phyloP scores from a whole-genome alignment of 345 rosid genomes.

The Populus ilicifolia region DNA sequence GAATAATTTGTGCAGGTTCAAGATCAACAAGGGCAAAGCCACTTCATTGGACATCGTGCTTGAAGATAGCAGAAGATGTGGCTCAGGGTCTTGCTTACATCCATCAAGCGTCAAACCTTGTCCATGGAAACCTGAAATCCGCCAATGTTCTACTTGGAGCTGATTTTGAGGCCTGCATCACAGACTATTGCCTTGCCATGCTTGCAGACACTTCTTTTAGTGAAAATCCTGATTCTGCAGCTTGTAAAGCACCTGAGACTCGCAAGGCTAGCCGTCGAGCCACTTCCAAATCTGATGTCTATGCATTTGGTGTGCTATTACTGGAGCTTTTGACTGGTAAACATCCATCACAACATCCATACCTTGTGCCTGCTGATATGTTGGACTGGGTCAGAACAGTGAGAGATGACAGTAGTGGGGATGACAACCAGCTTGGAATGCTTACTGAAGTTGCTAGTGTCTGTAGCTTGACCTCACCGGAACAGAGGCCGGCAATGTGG shows the following conservation, averaged over 20 bases:
- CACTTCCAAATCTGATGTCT: slow-evolving; percentile 73
- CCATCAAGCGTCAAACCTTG: slow-evolving; percentile 74
- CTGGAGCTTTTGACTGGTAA: slow-evolving; percentile 84
- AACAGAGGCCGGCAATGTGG: slow-evolving; percentile 87
- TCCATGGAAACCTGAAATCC: slow-evolving; percentile 86
- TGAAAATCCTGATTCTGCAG: slow-evolving; percentile 64
- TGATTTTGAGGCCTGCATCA: slow-evolving; percentile 88
- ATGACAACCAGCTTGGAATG: slow-evolving; percentile 63
- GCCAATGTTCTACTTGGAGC: slow-evolving; percentile 80
- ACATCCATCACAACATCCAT: slow-evolving; percentile 75
- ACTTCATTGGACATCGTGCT: slow-evolving; percentile 93
- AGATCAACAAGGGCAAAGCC: slow-evolving; percentile 83
- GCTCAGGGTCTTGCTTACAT: slow-evolving; percentile 84
- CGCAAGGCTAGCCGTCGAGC: slow-evolving; percentile 56
- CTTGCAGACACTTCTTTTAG: slow-evolving; percentile 53
- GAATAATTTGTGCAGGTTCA: slow-evolving; percentile 52
- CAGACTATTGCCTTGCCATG: slow-evolving; percentile 72
- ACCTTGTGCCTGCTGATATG: slow-evolving; percentile 68
- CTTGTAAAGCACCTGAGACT: slow-evolving; percentile 75
- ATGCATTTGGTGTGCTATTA: slow-evolving; percentile 74
- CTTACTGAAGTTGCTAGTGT: slow-evolving; percentile 78
- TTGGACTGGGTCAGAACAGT: slow-evolving; percentile 74
- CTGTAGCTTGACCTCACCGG: slow-evolving; percentile 79
- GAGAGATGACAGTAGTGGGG: slow-evolving; percentile 56
- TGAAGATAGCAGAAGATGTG: slow-evolving; percentile 96